Conservation (phyloP, 2,329 filamentous ascomycete genomes). For the Rutstroemia sp. region DNA sequence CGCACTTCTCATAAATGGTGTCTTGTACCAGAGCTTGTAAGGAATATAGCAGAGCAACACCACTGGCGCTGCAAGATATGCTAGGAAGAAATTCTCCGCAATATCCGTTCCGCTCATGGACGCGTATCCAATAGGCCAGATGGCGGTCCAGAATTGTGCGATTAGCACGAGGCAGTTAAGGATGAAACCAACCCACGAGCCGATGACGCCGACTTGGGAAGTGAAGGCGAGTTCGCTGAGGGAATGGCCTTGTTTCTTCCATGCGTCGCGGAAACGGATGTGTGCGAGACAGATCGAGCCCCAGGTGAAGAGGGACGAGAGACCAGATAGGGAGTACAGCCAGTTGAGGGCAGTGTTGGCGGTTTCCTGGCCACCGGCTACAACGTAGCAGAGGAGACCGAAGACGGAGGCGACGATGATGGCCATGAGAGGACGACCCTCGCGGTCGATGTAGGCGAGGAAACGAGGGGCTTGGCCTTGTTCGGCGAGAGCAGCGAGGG, state of each 20-base stretch:
- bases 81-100: slow-evolving; percentile 49
- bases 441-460: slow-evolving; percentile 50
- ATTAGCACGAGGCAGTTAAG: slow-evolving; percentile 41
- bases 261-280: slow-evolving; percentile 59
- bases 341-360: slow-evolving; percentile 50
- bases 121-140: slow-evolving; percentile 41
- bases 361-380: slow-evolving; percentile 42
- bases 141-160: slow-evolving; percentile 36
- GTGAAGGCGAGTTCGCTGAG: slow-evolving; percentile 60
- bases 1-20: slow-evolving; percentile 23
- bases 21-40: slow-evolving; percentile 53
- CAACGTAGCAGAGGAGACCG: slow-evolving; percentile 41
- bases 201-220: slow-evolving; percentile 50
- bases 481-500: slow-evolving; percentile 50
- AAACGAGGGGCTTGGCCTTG: slow-evolving; percentile 51
- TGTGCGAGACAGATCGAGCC: slow-evolving; percentile 58
- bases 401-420: slow-evolving; percentile 31
- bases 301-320: slow-evolving; percentile 55
- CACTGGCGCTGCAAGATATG: slow-evolving; percentile 48
- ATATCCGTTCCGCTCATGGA: slow-evolving; percentile 20
- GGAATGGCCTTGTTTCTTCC: slow-evolving; percentile 47
- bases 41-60: slow-evolving; percentile 49
- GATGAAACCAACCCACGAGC: slow-evolving; percentile 53
- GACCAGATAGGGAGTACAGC: slow-evolving; percentile 56
- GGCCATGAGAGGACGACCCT: slow-evolving; percentile 47